A percentile compares a stretch with the other conserved stretches of the same genome.
Evolutionary conservation across 192 early-diverging fungal species (phyloP).

Genomic region (Mortierella claussenii): DNA sequence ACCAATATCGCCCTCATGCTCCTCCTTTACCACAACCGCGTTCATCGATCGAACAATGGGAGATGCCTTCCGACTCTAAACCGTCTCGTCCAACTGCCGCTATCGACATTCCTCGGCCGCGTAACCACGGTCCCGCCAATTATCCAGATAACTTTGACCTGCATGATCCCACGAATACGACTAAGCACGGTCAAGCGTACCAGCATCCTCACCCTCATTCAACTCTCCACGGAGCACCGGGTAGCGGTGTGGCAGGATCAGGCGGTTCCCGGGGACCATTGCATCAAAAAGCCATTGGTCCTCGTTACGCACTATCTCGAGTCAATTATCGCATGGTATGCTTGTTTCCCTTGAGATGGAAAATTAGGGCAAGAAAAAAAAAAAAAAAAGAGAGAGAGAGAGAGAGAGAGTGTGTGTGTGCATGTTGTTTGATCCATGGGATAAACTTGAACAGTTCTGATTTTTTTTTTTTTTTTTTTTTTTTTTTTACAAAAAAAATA

Average conservation of each 20-base stretch:
- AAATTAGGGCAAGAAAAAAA: too few relatives aligned
- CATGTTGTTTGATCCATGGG: not conserved
- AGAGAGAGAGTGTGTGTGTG: not conserved
- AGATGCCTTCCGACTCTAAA: slow-evolving; percentile 1
- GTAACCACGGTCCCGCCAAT: slow-evolving; percentile 8
- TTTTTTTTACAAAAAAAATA: too few relatives aligned
- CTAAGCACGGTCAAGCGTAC: slow-evolving; percentile 3
- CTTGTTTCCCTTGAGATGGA: too few relatives aligned
- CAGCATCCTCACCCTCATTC: not conserved
- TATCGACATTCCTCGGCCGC: slow-evolving; percentile 40
- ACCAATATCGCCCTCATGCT: not conserved
- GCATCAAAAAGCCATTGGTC: slow-evolving; percentile 6
- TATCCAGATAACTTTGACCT: not conserved
- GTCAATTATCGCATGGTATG: slow-evolving; percentile 42
- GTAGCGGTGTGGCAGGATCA: not conserved
- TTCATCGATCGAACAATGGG: slow-evolving; percentile 14
- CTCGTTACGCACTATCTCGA: slow-evolving; percentile 19
- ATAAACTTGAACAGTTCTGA: not conserved
- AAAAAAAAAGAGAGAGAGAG: too few relatives aligned
- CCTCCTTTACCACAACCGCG: not conserved
- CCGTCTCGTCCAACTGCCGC: slow-evolving; percentile 13
- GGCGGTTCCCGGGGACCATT: not conserved
- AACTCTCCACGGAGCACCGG: not conserved
- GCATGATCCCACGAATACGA: slow-evolving; percentile 1
- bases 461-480: not conserved